phyloP scores from a whole-genome alignment of 495 filamentous ascomycete genomes.

The Glonium stellatum region DNA sequence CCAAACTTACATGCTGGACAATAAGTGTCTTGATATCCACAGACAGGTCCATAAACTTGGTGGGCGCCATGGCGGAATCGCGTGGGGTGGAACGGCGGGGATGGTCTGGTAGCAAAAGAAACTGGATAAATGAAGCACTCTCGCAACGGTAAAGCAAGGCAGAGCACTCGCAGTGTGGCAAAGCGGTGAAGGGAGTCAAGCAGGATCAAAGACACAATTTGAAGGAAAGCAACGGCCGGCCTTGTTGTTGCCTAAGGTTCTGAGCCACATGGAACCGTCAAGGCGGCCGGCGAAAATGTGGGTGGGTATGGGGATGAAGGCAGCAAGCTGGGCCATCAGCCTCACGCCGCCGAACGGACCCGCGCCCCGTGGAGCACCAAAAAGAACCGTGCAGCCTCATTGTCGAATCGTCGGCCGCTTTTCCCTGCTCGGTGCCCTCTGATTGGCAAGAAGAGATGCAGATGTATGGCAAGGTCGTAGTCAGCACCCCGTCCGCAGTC shows the following conservation, averaged over 20 bases:
- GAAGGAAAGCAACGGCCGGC: constrained; percentile 10
- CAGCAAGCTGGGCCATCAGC: background rate
- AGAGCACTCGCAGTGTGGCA: background rate
- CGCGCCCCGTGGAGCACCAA: background rate
- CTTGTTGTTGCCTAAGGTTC: constrained; percentile 14
- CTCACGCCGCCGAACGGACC: background rate
- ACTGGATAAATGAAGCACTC: background rate
- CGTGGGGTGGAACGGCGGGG: constrained; percentile 2
- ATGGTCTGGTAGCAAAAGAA: background rate
- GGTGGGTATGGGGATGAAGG: background rate
- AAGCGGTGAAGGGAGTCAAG: background rate
- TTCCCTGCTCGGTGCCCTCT: background rate
- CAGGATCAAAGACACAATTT: constrained; percentile 16
- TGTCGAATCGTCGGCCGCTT: background rate
- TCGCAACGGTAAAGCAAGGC: background rate
- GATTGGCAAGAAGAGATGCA: too few relatives aligned
- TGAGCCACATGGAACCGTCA: constrained; percentile 9
- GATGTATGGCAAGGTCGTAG: background rate
- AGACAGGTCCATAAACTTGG: constrained; percentile 31
- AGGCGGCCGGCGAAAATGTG: background rate
- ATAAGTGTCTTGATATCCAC: constrained; percentile 37
- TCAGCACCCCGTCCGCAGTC: background rate
- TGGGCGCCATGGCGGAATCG: constrained; percentile 45
- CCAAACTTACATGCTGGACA: constrained; percentile 30
- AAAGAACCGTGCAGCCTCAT: background rate